Evolutionary conservation across 2,329 filamentous ascomycete species (phyloP).

Genomic region (Rutstroemia sp.): DNA sequence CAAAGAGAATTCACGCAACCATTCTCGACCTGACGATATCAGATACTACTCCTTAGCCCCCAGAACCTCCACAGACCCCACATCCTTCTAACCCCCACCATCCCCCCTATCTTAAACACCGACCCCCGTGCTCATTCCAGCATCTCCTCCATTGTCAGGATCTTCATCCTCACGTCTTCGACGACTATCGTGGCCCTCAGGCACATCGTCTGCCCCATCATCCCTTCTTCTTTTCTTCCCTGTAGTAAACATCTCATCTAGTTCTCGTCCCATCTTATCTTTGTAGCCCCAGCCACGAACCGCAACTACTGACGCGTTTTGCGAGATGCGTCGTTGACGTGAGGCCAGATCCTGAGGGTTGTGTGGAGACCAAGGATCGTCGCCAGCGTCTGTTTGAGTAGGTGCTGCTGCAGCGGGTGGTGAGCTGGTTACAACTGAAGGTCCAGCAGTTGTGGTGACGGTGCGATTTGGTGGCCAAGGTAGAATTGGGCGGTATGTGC

Average conservation of each 20-base stretch:
- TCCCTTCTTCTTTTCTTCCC: neutral
- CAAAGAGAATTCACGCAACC: neutral
- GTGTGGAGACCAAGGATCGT: constrained; percentile 2
- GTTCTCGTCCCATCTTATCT: constrained; percentile 4
- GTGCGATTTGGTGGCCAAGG: neutral
- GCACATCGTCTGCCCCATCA: neutral
- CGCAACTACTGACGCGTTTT: neutral
- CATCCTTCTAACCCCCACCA: too few relatives aligned
- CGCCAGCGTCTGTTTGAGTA: neutral
- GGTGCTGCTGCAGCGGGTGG: too few relatives aligned
- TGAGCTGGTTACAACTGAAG: too few relatives aligned
- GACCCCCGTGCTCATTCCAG: neutral
- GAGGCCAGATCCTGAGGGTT: neutral
- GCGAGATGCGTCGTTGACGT: neutral
- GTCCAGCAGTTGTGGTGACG: too few relatives aligned
- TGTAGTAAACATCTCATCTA: neutral
- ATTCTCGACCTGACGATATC: too few relatives aligned
- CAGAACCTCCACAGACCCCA: too few relatives aligned
- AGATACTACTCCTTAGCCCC: too few relatives aligned
- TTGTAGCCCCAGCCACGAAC: neutral
- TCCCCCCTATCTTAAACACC: too few relatives aligned
- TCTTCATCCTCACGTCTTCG: too few relatives aligned
- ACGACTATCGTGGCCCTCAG: neutral
- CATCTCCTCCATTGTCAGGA: too few relatives aligned
- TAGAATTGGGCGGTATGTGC: neutral